phyloP scores from a whole-genome alignment of 1,284 basidiomycete species.

The Rhodotorula sp. region DNA sequence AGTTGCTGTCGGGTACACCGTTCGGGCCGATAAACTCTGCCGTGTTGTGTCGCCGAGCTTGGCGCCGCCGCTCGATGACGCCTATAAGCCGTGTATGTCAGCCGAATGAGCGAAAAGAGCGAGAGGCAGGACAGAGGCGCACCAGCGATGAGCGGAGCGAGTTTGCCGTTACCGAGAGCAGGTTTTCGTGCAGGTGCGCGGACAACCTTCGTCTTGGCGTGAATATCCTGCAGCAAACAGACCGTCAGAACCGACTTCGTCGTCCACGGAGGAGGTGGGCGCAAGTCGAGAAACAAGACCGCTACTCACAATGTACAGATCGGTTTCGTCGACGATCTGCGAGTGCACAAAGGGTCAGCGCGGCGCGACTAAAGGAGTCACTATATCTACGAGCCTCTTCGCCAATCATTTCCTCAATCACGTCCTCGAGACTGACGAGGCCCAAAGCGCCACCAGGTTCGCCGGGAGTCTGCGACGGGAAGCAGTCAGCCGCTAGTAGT shows the following conservation, averaged over 20 bases:
- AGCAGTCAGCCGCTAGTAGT: neutral
- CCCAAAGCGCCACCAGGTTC: conserved; percentile 51
- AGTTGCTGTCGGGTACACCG: conserved; percentile 3
- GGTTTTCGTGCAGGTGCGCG: conserved; percentile 34
- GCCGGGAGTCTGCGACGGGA: conserved; percentile 48
- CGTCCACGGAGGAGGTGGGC: neutral
- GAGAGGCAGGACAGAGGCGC: neutral
- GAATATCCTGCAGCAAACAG: conserved; percentile 29
- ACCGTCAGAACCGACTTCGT: neutral
- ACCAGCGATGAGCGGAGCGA: conserved; percentile 42
- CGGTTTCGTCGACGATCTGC: conserved; percentile 43
- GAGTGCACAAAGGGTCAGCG: neutral
- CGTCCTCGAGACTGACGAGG: conserved; percentile 53
- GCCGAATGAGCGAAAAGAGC: too few relatives aligned
- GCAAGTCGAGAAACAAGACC: neutral
- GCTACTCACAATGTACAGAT: conserved; percentile 36
- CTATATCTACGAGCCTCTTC: conserved; percentile 61
- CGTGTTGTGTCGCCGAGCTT: conserved; percentile 28
- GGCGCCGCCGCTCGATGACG: conserved; percentile 37
- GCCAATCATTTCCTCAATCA: conserved; percentile 73
- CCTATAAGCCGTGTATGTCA: neutral
- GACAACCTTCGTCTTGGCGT: conserved; percentile 43
- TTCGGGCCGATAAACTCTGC: conserved; percentile 5
- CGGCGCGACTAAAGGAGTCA: too few relatives aligned
- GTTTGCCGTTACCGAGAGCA: conserved; percentile 32